Base-by-base conservation (phyloP, 257 asterid genomes). In the Solanum sitiens region DNA sequence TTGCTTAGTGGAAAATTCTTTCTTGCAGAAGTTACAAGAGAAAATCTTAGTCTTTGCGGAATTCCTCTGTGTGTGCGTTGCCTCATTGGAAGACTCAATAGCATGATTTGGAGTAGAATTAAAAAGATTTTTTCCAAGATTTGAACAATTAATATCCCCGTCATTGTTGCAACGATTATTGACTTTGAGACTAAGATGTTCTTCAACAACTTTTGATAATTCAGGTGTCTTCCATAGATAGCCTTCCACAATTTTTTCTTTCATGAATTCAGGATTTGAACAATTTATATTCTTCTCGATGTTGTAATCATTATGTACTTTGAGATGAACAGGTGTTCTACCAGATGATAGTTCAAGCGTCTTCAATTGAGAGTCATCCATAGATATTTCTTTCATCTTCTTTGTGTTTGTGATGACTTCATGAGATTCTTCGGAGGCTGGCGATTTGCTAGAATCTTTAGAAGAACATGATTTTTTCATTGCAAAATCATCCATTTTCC, bases 1-100 rank as follows among this genome's bases (percentile, higher is more conserved):
- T 67, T 95, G 97, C 0, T 94, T 92, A 21, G 67, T 20, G 11
- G 12, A 59, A n/a, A 59, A 20, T 1, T 59, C 68, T 20, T 20
- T 59, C 27, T 59, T 91, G 71, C 95, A 94, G 40, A 89, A 72
- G 7, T 21, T 90, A 77, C 97, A 95, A 2, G 94, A 86, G 89
- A 93, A 93, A 2, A 90, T 88, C 61, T 87, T 94, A 5, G 91
- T 25, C 21, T 92, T 92, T 3, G 87, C 5, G 53, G 33, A 42
- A n/a, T 70, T 35, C 44, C 30, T 90, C n/a, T n/a, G 1, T 3
- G 73, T 56, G 16, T 27, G 86, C 5, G 56, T 39, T 4, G 85
- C 91, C 59, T 85, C 93, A 6, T 83, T 86, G 2, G 92, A 84
- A 13, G 90, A 87, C 23, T 90, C 90, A 5, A 63, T 73, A 1